Conservation (phyloP, 2,329 filamentous ascomycete genomes). For the Apiospora koreana region DNA sequence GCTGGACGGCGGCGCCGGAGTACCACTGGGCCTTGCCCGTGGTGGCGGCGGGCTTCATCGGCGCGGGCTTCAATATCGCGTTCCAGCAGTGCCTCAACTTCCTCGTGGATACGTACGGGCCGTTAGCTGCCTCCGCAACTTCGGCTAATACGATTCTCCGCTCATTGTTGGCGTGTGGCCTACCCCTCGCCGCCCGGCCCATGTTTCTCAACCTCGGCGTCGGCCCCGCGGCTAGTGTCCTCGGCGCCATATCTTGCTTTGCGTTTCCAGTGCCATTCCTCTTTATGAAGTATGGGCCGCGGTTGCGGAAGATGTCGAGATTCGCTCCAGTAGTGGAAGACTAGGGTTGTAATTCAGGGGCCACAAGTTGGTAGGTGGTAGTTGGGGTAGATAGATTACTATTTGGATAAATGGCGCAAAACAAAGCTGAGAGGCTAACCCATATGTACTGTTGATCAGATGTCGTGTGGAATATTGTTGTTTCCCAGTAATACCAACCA, state of each 20-base stretch:
- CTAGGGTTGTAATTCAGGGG: neutral
- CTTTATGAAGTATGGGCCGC: neutral
- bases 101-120: slow-evolving; percentile 3
- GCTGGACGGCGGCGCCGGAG: slow-evolving; percentile 10
- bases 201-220: neutral
- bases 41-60: slow-evolving; percentile 7
- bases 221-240: neutral
- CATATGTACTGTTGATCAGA: too few species aligned
- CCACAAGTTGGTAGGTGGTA: neutral
- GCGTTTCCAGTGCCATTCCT: slow-evolving; percentile 1
- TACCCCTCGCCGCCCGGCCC: neutral
- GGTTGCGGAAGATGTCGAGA: neutral
- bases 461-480: too few species aligned
- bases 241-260: neutral
- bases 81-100: slow-evolving; percentile 10
- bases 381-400: too few species aligned
- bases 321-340: neutral
- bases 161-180: neutral
- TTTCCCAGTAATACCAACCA: neutral
- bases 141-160: slow-evolving; percentile 9
- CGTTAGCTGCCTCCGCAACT: neutral
- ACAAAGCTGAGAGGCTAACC: too few species aligned
- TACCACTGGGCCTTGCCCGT: slow-evolving; percentile 10
- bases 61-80: slow-evolving; percentile 17
- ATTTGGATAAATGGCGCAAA: too few species aligned